Conservation (phyloP, 2,329 filamentous ascomycete species). For the Thielaviopsis ethacetica region DNA sequence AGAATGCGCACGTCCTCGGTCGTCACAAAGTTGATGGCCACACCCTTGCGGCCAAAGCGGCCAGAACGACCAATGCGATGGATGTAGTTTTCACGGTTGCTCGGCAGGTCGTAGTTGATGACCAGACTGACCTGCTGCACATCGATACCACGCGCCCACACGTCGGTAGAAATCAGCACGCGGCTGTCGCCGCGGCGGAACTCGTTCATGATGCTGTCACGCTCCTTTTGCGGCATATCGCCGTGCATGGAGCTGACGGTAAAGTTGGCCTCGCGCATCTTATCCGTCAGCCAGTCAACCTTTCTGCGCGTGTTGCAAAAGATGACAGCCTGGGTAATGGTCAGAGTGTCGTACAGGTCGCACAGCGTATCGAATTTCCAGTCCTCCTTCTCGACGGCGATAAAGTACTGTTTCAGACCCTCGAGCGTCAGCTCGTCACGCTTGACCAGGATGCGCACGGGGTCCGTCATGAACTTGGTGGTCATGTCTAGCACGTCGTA, state of each 20-base stretch:
- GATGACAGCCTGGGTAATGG: constrained; percentile 96
- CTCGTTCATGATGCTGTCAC: constrained; percentile 98
- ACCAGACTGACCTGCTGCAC: constrained; percentile 96
- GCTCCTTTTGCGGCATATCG: constrained; percentile 96
- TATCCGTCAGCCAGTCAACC: constrained; percentile 98
- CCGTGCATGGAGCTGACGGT: constrained; percentile 98
- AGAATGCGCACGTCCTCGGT: constrained; percentile 95
- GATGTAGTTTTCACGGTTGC: constrained; percentile 99
- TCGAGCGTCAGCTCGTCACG: constrained; percentile 96
- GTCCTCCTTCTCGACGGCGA: constrained; percentile 97
- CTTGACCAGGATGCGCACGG: constrained; percentile 91
- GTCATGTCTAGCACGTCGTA: constrained; percentile 99
- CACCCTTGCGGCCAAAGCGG: constrained; percentile 92
- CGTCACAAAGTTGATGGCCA: constrained; percentile 98
- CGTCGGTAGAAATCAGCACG: constrained; percentile 92
- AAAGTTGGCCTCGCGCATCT: constrained; percentile 98
- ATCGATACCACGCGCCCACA: constrained; percentile 96
- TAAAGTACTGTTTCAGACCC: constrained; percentile 97
- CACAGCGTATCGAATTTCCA: constrained; percentile 99
- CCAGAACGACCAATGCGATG: constrained; percentile 94
- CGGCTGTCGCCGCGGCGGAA: constrained; percentile 93
- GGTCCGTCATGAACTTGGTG: constrained; percentile 99
- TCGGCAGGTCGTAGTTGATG: constrained; percentile 97
- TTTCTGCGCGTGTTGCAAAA: constrained; percentile 99
- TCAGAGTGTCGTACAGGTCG: constrained; percentile 96